Evolutionary conservation across 2,329 filamentous ascomycete genomes (phyloP), one percentile per base, ranked within the genome.

Genomic region (Ciborinia camelliae): DNA sequence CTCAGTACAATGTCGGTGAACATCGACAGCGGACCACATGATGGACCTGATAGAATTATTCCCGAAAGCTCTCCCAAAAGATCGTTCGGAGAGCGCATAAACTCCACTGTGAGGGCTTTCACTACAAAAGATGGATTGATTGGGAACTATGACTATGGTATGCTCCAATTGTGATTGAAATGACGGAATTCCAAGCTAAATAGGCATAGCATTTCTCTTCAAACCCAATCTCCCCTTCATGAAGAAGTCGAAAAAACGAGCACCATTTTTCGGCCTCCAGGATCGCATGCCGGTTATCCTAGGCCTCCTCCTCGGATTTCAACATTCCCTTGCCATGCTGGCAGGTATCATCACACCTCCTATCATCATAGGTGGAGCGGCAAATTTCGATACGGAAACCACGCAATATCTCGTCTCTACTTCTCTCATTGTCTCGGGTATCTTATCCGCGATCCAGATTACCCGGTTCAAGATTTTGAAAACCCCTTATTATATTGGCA

Each of bases 191-290:
- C 35, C 67, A 39, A 54, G 15, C 35, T 6, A 55, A 47, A 57
- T 2, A 4, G 30, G n/a, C 28, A n/a, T 52, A 73, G 73, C 66
- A 23, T 95, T 92, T 73, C 86, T 97, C 48, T 96, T 97, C 81
- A 73, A 69, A 66, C 75, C 86, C 1, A 92, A 90, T 70, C 77
- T 97, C 28, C 93, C 93, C 0, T 97, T 97, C 76, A 87, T 95
- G 81, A 87, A 84, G 73, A 86, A 84, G 75, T 72, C 79, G 6
- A 75, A 76, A 41, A 77, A 79, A 68, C 79, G 82, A n/a, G 86
- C 89, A 39, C 91, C 91, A 0, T 95, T 96, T 76, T 95, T 94
- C 72, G 91, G 90, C n/a, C 85, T 94, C 47, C 84, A 94, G 71
- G 90, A 93, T 76, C 80, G 79, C 64, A 90, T 95, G 83, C 91